Evolutionary conservation across 306 rosid genomes (phyloP), one percentile per base, ranked within the genome.

Genomic region (Amphicarpaea edgeworthii): DNA sequence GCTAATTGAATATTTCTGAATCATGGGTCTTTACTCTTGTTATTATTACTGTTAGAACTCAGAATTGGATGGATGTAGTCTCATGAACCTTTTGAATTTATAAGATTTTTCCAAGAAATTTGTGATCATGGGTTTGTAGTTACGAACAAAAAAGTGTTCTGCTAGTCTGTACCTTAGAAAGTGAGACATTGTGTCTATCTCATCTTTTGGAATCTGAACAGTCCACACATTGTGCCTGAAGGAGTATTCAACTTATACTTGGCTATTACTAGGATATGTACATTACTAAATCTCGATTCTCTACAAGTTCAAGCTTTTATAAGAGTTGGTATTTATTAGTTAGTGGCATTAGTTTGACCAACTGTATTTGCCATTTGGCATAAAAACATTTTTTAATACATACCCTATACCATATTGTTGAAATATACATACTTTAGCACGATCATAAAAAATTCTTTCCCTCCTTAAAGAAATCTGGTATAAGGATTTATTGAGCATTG

Each of bases 401-500:
- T 21, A 54, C 19, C 34, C 45, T 17, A 21, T 54, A 7, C 54
- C 14, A 38, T 19, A 5, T 55, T 47, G 46, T 63, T 46, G 49
- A 46, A 32, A 20, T 47, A 37, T 12, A 17, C 16, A 58, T 17
- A 55, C 28, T 32, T 45, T 1, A 12, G 11, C n/a, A 65, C 47
- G n/a, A n/a, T n/a, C n/a, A n/a, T n/a, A n/a, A n/a, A n/a, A n/a
- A n/a, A n/a, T n/a, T n/a, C n/a, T n/a, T n/a, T n/a, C n/a, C n/a
- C 26, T 49, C 71, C 58, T 46, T 8, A 32, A 75, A 75, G 30
- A 19, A 47, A 47, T 47, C 71, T 47, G 17, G 38, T 12, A 0
- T 59, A 51, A 76, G 46, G 67, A 76, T 76, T 50, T 77, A 75
- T 42, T 77, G 55, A 38, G 7, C 0, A 9, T 9, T 67, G 28